A percentile compares a stretch with the other conserved stretches of the same genome.
These are phyloP conservation scores for Penicillium canariense DNA, from an alignment of 495 filamentous ascomycete species.

Conservation along the genomic window DNA sequence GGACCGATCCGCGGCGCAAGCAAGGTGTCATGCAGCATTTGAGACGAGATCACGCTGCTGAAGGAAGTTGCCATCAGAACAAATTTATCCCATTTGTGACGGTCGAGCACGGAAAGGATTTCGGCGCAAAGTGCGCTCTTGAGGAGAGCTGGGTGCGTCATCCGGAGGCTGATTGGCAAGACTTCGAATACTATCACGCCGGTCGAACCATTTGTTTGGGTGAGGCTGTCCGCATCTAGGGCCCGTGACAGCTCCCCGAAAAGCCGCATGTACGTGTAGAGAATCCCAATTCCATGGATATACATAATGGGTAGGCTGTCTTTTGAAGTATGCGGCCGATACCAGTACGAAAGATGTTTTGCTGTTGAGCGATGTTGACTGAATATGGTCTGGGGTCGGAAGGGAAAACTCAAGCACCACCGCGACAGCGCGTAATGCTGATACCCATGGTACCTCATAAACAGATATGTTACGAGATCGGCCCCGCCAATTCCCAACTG, in stretches of 20 bases:
- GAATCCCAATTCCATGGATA: neutral
- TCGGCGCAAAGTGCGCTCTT: neutral
- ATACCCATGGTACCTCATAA: neutral
- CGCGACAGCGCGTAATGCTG: neutral
- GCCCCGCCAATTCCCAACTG: neutral
- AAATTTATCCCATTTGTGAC: neutral
- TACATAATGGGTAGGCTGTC: neutral
- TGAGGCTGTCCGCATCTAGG: no score
- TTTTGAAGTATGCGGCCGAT: neutral
- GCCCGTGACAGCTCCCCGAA: neutral
- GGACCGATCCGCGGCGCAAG: neutral
- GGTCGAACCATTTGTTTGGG: neutral
- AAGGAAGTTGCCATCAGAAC: neutral
- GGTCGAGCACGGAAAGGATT: neutral
- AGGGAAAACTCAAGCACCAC: neutral
- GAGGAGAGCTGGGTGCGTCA: neutral
- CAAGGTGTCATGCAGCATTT: neutral
- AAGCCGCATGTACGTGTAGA: neutral
- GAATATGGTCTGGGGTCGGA: neutral
- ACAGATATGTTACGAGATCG: neutral
- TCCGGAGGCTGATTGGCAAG: neutral
- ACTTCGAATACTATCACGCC: neutral
- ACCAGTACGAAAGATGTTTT: neutral
- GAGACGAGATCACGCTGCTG: neutral
- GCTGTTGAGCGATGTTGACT: neutral